Percentiles rank a stretch among this genome's conserved stretches.
Evolutionary conservation across 1,284 basidiomycete species (phyloP).

Genomic region (Leccinum pachyderme): DNA sequence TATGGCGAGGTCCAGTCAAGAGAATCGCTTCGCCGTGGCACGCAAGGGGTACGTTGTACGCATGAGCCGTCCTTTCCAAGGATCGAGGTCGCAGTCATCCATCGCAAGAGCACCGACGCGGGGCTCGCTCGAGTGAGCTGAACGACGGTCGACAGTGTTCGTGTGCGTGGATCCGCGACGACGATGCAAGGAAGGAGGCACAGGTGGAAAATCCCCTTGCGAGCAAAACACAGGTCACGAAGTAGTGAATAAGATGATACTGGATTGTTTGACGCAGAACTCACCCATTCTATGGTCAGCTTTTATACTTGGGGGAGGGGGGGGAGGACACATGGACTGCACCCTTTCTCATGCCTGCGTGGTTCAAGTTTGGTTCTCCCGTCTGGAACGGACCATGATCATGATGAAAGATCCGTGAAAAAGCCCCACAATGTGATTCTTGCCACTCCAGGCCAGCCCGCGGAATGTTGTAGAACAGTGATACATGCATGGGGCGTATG

Average conservation of each 20-base stretch:
- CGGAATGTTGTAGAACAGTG: conserved; percentile 1
- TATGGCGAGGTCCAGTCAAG: neutral
- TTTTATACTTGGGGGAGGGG: conserved; percentile 17
- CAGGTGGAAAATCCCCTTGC: conserved; percentile 12
- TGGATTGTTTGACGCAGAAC: conserved; percentile 5
- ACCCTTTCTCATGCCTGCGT: conserved; percentile 5
- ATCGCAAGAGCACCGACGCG: conserved; percentile 57
- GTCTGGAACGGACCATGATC: conserved; percentile 6
- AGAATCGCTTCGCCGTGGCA: conserved; percentile 1
- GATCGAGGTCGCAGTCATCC: conserved; percentile 67
- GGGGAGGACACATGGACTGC: neutral
- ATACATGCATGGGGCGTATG: conserved; percentile 18
- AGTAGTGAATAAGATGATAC: conserved; percentile 1
- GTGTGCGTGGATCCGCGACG: conserved; percentile 38
- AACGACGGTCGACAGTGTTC: conserved; percentile 30
- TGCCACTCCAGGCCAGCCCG: conserved; percentile 2
- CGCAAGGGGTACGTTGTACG: conserved; percentile 3
- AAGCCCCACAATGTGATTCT: neutral
- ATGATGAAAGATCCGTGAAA: conserved; percentile 11
- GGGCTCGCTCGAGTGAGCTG: conserved; percentile 27
- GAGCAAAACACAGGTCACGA: conserved; percentile 5
- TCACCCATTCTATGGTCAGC: conserved; percentile 12
- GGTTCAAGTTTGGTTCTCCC: neutral
- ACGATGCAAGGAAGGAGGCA: conserved; percentile 40
- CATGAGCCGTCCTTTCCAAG: conserved; percentile 25